Base-by-base conservation (phyloP, 495 filamentous ascomycete genomes). In the Trypethelium eluteriae region DNA sequence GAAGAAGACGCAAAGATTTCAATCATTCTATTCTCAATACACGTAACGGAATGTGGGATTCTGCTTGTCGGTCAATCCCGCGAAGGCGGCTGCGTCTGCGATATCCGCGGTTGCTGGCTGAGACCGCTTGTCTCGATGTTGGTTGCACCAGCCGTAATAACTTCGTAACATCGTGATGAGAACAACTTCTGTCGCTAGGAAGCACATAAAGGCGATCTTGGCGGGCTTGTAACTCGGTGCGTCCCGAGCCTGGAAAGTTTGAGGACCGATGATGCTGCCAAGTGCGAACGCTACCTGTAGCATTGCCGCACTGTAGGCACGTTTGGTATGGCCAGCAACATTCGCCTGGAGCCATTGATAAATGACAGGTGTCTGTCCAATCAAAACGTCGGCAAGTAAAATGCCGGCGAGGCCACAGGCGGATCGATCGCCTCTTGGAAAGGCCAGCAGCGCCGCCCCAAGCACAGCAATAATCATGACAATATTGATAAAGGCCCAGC, bases 201-300 rank as follows among this genome's bases (percentile, higher is more conserved):
- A 82, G 0, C 78, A 81, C 44, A 85, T 70, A 9, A 88, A 80
- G 0, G 83, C 76, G 56, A 88, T 81, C 74, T 88, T 89, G 4
- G 87, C 86, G 1, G 85, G 85, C 10, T 73, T 80, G 70, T 85
- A 88, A 4, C 82, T 76, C 0, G 86, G 87, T 7, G 82, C 83
- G 70, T 88, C 85, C 10, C 70, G 75, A 0, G 78, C 76, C 57
- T 81, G 81, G 70, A 89, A 89, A 2, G 88, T 83, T 73, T 89
- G 86, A 3, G 87, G 87, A 0, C 86, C 84, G 71, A 89, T 86
- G 69, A 86, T 85, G 59, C 85, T 85, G 0, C 81, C 82, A 12
- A 84, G 74, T 49, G 79, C 80, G 70, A 83, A 84, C 7, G 66
- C 49, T 3, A 63, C 59, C 3, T 41, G 62, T 2, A 68, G 44